Evolutionary conservation across 2,329 filamentous ascomycete genomes (phyloP), one percentile per base, ranked within the genome.

Genomic region (Ustulina deusta): DNA sequence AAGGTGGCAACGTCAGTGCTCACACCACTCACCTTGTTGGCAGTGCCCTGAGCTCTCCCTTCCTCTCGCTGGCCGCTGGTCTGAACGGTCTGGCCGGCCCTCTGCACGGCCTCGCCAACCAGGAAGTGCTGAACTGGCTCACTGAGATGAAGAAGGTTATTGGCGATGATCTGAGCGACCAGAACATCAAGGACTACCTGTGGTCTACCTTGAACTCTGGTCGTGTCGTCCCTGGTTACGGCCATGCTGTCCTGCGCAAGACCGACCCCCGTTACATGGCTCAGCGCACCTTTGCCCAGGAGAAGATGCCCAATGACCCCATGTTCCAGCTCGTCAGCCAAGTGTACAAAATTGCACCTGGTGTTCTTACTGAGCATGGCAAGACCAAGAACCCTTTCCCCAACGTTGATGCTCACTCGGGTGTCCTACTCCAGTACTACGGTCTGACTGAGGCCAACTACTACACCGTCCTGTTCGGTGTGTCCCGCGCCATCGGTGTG

Each of bases 301-400:
- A 93, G 86, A 93, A 97, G 82, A 90, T 97, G 81, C 93, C 95
- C 80, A 89, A 97, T 79, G 96, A 98, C 89, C 94, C 95, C 78
- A 97, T 99, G 94, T 99, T 97, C 93, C 94, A 99, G 90, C 93
- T 99, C 76, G 96, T 99, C 86, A 97, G 93, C 89, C 96, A 99
- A 87, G 96, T 99, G 77, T 99, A 98, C 93, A 99, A 99, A 93
- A 98, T 99, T 78, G 96, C 96, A 73, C 96, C 96, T 73, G 92
- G 91, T 79, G 96, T 99, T 78, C 88, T 99, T 82, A 99, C 96
- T 74, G 94, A 99, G 91, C 96, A 99, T 87, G 96, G 96, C 86
- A 99, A 99, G 93, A 98, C 95, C 88, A 98, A 98, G 93, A 97
- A 98, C 92, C 95, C 95, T 75, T 98, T 89, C 89, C 96, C 96